Base-by-base conservation (phyloP, 768 basidiomycete species). In the Lepiota venenata region DNA sequence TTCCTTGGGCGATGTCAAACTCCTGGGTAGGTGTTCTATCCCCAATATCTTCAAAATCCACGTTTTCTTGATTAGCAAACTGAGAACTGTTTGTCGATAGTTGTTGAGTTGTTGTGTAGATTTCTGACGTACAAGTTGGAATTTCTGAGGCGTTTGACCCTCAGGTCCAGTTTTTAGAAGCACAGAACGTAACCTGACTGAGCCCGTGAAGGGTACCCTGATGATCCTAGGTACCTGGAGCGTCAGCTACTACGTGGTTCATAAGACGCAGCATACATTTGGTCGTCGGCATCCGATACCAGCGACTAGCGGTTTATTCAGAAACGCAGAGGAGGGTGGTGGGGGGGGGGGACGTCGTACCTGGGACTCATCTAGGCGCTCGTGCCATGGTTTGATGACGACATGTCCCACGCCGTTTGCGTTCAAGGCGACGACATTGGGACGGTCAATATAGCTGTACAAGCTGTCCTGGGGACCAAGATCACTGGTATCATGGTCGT, bases 221-320 rank as follows among this genome's bases (percentile, higher is more conserved):
- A 93, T 69, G 60, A 93, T 91, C 61, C 91, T 92, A 59, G 38
- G 43, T 20, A 8, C 41, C 57, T 20, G 27, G 9, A 36, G 49
- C 15, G 27, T 16, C 22, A 57, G 18, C 18, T n/a, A 15, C 16
- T 48, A 40, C 32, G 50, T 35, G 50, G 52, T 22, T 53, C 36
- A 43, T 27, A 48, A 4, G 29, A 25, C 14, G 32, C 44, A 38
- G 47, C 39, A 61, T 68, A 91, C 91, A 97, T 69, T 68, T 93
- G 88, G 64, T 95, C 93, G 69, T 96, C 94, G 32, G 88, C 88
- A 59, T 97, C 94, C 15, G 91, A 93, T 68, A 93, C 88, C 55
- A 94, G 66, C 57, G 71, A 90, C 93, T 97, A 59, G 7, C 20
- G 39, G 52, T 29, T 4, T 60, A 50, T 56, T n/a, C 48, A 27